Base-by-base conservation (phyloP, 306 rosid genomes). In the Mimosa pudica region DNA sequence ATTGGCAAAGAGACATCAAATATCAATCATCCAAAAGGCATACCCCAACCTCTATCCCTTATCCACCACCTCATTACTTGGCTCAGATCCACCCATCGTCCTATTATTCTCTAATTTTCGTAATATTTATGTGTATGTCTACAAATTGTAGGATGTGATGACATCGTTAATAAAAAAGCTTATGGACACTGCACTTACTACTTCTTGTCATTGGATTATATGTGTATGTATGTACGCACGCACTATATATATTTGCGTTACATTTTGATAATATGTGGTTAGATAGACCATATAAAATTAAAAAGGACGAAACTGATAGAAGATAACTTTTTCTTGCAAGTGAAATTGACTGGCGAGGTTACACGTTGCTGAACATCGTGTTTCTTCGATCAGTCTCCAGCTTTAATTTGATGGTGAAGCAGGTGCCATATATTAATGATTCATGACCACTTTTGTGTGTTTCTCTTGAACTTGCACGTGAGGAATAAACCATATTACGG, bases 21-120 rank as follows among this genome's bases (percentile, higher is more conserved):
- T 38, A 38, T 38, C 42, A 46, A 70, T 70, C 74, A 5, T 45
- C 18, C 74, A 70, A 45, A 70, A 70, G 41, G 74, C 13, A 10
- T 70, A 18, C 0, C 52, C 18, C 38, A 70, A 61, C 67, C 38
- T 61, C 67, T 4, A 61, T 4, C 10, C 57, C 73, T 45, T 48
- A 70, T 45, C 74, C 46, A 2, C n/a, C 69, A 35, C 16, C 65
- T 9, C 61, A 55, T 18, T 57, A n/a, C 4, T 4, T 13, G 61
- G 57, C 57, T 51, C 6, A 4, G 4, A 51, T 51, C 57, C 49
- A 16, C 13, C 18, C 63, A 18, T 57, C 63, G 8, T 18, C 33
- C 11, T 32, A 7, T 17, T 24, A 3, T 60, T 1, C 14, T 60
- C 65, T 1, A 60, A 3, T 10, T 24, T 60, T 24, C 10, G n/a